phyloP scores from a whole-genome alignment of 352 stramenopile species.

The Phytophthora agathidicida region DNA sequence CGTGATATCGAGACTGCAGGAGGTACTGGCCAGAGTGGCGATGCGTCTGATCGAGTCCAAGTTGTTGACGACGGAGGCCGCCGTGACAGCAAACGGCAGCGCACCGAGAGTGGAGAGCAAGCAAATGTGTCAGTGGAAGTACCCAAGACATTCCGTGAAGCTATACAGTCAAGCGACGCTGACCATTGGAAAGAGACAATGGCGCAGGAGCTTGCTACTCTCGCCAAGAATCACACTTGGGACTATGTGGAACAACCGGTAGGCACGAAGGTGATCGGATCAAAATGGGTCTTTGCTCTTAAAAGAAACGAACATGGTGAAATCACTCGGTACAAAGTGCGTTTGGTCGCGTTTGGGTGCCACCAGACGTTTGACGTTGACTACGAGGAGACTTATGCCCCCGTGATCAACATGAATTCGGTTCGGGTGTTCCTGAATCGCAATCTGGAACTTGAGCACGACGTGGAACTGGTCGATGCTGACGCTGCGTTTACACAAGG shows the following conservation, averaged over 20 bases:
- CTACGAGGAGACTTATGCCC: slow-evolving; percentile 6
- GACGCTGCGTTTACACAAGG: slow-evolving; percentile 40
- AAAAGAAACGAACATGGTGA: background rate
- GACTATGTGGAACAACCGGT: background rate
- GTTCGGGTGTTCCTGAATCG: background rate
- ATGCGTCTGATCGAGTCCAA: no score
- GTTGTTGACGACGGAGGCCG: no score
- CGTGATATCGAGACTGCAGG: no score
- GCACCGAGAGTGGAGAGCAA: no score
- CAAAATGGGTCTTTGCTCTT: background rate
- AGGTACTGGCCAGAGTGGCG: no score
- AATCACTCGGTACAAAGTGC: background rate
- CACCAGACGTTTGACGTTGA: background rate
- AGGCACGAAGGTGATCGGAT: background rate
- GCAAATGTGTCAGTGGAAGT: no score
- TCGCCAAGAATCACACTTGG: no score
- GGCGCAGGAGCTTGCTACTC: no score
- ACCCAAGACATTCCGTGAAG: no score
- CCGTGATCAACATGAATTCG: background rate
- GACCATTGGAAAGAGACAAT: no score
- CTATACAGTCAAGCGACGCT: no score
- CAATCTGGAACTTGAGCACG: background rate
- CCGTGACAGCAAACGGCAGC: no score
- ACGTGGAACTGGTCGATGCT: slow-evolving; percentile 26
- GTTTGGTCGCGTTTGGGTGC: background rate